These are phyloP conservation scores for Shiraia bambusicola DNA, from an alignment of 2,329 filamentous ascomycete genomes.

Conservation along the genomic window DNA sequence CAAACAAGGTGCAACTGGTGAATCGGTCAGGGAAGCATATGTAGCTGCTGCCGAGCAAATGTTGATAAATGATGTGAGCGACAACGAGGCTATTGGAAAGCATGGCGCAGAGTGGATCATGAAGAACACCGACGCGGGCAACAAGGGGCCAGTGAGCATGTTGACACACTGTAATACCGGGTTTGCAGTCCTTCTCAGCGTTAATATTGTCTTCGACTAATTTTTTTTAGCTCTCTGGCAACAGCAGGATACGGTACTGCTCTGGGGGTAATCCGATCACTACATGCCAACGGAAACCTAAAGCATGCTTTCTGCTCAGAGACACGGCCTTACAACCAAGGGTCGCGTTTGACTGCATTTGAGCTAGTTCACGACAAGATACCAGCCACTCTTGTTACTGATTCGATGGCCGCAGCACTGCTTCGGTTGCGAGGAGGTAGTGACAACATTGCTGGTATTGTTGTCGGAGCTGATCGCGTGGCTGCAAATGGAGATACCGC, in stretches of 20 bases:
- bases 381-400: constrained; percentile 86
- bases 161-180: constrained; percentile 98
- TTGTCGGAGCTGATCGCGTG: constrained; percentile 93
- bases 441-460: constrained; percentile 76
- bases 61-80: constrained; percentile 79
- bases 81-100: constrained; percentile 82
- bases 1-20: constrained; percentile 48
- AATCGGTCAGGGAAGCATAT: constrained; percentile 67
- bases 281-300: constrained; percentile 67
- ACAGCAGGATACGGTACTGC: constrained; percentile 98
- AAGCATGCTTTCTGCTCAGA: constrained; percentile 93
- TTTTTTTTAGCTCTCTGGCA: constrained; percentile 68
- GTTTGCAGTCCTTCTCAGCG: constrained; percentile 44
- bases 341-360: constrained; percentile 89
- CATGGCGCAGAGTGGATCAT: constrained; percentile 83
- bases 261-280: constrained; percentile 85
- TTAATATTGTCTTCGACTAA: constrained; percentile 20
- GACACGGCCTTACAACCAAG: constrained; percentile 96
- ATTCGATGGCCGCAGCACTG: constrained; percentile 92
- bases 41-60: constrained; percentile 82
- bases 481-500: constrained; percentile 96
- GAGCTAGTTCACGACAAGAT: constrained; percentile 94
- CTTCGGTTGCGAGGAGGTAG: constrained; percentile 63
- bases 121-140: constrained; percentile 56
- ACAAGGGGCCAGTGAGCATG: constrained; percentile 67